A percentile compares a stretch with the other conserved stretches of the same genome.
Conservation (phyloP, 192 early-diverging fungal genomes). For the Rhizophagus clarus region DNA sequence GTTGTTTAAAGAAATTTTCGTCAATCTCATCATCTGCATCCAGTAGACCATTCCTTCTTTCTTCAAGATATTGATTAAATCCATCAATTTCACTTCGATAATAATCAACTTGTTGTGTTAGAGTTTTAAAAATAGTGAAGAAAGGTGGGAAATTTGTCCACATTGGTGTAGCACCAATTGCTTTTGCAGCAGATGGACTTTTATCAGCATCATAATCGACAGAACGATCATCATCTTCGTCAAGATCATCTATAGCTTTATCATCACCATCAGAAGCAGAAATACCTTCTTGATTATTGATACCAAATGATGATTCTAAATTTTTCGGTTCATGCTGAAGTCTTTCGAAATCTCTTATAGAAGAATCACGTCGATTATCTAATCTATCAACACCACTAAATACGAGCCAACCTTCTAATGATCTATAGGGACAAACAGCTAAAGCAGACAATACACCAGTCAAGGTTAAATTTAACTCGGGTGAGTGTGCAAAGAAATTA, state of each 20-base stretch:
- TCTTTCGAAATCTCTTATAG: neutral
- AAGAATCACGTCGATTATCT: conserved; percentile 36
- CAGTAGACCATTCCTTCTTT: conserved; percentile 58
- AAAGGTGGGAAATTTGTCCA: conserved; percentile 64
- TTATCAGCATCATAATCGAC: conserved; percentile 40
- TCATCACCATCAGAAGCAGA: conserved; percentile 29
- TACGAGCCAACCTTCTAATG: conserved; percentile 73
- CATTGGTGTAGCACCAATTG: conserved; percentile 34
- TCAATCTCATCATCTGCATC: conserved; percentile 47
- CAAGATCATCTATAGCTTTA: conserved; percentile 41
- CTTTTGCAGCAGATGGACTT: conserved; percentile 29
- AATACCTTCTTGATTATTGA: conserved; percentile 46
- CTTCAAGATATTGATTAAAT: conserved; percentile 61
- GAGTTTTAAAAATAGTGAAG: conserved; percentile 63
- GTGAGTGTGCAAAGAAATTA: conserved; percentile 85
- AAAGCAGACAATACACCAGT: conserved; percentile 89
- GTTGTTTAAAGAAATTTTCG: conserved; percentile 33
- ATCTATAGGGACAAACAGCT: conserved; percentile 72
- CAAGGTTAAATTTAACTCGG: conserved; percentile 86
- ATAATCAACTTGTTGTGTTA: conserved; percentile 68
- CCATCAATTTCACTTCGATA: conserved; percentile 58
- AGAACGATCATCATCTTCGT: conserved; percentile 49
- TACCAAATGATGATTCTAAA: conserved; percentile 32
- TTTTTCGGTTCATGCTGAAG: conserved; percentile 18
- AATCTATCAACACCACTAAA: conserved; percentile 52